phyloP scores from a whole-genome alignment of 2,329 filamentous ascomycete species.

The Penicillium sumatraense region DNA sequence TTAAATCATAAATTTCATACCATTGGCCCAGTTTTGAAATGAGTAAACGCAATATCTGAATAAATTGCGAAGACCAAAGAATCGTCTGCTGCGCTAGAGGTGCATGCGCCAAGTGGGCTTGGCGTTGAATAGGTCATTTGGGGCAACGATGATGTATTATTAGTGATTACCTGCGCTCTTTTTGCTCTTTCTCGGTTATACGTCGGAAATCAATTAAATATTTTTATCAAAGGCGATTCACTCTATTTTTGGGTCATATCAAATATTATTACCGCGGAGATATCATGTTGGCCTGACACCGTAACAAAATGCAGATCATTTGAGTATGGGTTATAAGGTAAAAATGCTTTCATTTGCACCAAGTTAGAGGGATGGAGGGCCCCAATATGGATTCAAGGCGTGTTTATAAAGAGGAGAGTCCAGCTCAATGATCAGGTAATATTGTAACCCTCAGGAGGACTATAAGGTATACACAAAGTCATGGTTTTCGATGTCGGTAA shows the following conservation, averaged over 20 bases:
- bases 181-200: too few relatives aligned
- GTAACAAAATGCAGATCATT: too few relatives aligned
- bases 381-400: too few relatives aligned
- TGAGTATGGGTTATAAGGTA: neutral
- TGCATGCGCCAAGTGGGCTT: neutral
- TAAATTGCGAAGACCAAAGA: neutral
- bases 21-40: neutral
- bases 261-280: too few relatives aligned
- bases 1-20: neutral
- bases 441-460: neutral
- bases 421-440: neutral
- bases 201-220: too few relatives aligned
- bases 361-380: too few relatives aligned
- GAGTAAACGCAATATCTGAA: neutral
- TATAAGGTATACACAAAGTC: constrained; percentile 64
- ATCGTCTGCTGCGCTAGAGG: neutral
- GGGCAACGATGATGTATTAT: neutral
- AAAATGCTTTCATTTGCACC: too few relatives aligned
- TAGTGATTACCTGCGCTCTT: neutral
- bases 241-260: too few relatives aligned
- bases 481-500: constrained; percentile 69
- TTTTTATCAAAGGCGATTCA: too few relatives aligned
- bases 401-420: neutral
- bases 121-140: neutral
- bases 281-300: too few relatives aligned